A percentile compares a stretch with the other conserved stretches of the same genome.
phyloP scores from a whole-genome alignment of 176 grass and related monocot species.

The Musa itinerans region DNA sequence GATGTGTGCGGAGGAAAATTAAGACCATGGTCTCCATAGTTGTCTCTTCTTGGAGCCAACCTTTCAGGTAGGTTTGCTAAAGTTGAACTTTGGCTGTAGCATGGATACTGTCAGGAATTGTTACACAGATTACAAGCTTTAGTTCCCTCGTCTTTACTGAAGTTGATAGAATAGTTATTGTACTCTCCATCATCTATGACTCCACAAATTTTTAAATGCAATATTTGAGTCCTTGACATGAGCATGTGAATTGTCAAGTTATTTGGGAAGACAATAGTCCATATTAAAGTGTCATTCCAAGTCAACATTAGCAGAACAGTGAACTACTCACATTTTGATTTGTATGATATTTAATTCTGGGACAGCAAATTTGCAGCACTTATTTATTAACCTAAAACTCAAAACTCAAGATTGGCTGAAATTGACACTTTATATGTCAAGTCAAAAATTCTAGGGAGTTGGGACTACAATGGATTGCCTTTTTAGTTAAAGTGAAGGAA shows the following conservation, averaged over 20 bases:
- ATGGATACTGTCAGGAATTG: background rate
- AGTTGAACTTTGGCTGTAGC: too few relatives aligned
- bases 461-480: background rate
- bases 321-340: background rate
- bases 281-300: background rate
- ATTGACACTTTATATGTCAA: background rate
- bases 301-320: background rate
- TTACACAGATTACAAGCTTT: background rate
- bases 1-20: background rate
- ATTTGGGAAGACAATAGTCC: background rate
- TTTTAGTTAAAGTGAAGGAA: background rate
- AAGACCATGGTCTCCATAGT: background rate
- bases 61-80: background rate
- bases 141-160: background rate
- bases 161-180: background rate
- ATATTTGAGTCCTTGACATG: background rate
- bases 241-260: background rate
- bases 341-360: background rate
- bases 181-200: background rate
- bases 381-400: background rate
- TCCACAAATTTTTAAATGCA: background rate
- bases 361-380: background rate
- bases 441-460: background rate
- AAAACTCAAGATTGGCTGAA: too few relatives aligned
- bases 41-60: background rate